Conservation (phyloP, 768 basidiomycete genomes). For the Russula emetica region DNA sequence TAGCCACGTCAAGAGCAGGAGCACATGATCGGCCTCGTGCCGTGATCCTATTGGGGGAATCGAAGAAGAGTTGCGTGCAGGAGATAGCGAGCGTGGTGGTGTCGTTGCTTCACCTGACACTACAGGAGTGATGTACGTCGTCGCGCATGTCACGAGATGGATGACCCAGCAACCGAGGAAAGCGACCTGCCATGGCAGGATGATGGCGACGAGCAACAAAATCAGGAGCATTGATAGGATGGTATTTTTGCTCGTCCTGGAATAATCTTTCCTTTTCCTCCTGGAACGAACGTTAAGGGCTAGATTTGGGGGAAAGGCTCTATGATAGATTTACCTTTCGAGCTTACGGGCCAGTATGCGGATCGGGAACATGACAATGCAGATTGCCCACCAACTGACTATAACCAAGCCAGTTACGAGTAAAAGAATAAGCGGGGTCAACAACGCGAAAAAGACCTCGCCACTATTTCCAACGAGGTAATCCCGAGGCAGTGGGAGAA, state of each 20-base stretch:
- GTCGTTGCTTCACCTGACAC: constrained; percentile 4
- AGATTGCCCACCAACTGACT: constrained; percentile 54
- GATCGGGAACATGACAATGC: constrained; percentile 46
- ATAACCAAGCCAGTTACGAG: constrained; percentile 62
- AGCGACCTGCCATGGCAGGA: constrained; percentile 91
- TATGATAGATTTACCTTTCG: constrained; percentile 26
- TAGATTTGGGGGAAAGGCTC: not conserved
- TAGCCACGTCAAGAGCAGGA: constrained; percentile 77
- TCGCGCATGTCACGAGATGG: constrained; percentile 64
- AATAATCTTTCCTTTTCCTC: constrained; percentile 33
- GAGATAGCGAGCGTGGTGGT: constrained; percentile 9
- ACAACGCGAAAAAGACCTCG: constrained; percentile 42
- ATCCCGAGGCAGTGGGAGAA: constrained; percentile 54
- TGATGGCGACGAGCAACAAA: constrained; percentile 58
- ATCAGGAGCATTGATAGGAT: constrained; percentile 57
- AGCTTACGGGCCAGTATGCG: constrained; percentile 32
- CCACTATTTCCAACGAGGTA: constrained; percentile 60
- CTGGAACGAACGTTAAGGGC: not conserved
- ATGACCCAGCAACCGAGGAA: constrained; percentile 82
- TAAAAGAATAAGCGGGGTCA: constrained; percentile 57
- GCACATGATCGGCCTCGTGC: constrained; percentile 54
- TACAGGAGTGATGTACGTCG: constrained; percentile 27
- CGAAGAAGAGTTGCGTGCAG: constrained; percentile 10
- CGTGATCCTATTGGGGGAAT: not conserved
- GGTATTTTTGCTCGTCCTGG: constrained; percentile 29